phyloP scores from a whole-genome alignment of 1,284 basidiomycete species.

The Tilletia caries region DNA sequence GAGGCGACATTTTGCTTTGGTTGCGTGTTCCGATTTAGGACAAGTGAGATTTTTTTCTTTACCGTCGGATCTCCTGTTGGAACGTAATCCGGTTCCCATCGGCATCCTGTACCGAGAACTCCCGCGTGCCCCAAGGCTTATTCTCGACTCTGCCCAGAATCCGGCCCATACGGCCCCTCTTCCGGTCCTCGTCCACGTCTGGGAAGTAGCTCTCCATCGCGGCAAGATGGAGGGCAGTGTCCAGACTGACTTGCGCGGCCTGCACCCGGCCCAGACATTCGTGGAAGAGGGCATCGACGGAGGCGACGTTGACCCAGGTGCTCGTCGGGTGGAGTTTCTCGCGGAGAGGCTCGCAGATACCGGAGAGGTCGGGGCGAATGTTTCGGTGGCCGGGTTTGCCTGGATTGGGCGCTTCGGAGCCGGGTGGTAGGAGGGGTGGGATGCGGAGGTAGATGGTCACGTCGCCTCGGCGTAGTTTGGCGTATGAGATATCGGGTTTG shows the following conservation, averaged over 20 bases:
- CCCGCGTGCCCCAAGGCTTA: slow-evolving; percentile 15
- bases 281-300: slow-evolving; percentile 12
- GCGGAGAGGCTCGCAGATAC: neutral
- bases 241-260: neutral
- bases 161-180: neutral
- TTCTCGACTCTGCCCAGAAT: slow-evolving; percentile 6
- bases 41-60: too few relatives aligned
- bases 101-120: slow-evolving; percentile 10
- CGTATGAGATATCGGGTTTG: slow-evolving; percentile 12
- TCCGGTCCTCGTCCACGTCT: slow-evolving; percentile 8
- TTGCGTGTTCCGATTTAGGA: too few relatives aligned
- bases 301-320: slow-evolving; percentile 9
- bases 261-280: neutral
- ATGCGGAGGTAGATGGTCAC: slow-evolving; percentile 14
- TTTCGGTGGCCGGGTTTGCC: neutral
- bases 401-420: neutral
- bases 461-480: slow-evolving; percentile 4
- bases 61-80: slow-evolving; percentile 7
- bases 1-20: too few relatives aligned
- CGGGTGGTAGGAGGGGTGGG: slow-evolving; percentile 1
- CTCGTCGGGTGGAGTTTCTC: neutral
- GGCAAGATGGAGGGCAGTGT: neutral
- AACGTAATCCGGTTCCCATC: slow-evolving; percentile 14
- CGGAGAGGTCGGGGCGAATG: slow-evolving; percentile 2
- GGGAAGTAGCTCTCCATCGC: slow-evolving; percentile 11